Evolutionary conservation across 129 eudicot genomes (phyloP).

Genomic region (Gnaphalium uliginosum): DNA sequence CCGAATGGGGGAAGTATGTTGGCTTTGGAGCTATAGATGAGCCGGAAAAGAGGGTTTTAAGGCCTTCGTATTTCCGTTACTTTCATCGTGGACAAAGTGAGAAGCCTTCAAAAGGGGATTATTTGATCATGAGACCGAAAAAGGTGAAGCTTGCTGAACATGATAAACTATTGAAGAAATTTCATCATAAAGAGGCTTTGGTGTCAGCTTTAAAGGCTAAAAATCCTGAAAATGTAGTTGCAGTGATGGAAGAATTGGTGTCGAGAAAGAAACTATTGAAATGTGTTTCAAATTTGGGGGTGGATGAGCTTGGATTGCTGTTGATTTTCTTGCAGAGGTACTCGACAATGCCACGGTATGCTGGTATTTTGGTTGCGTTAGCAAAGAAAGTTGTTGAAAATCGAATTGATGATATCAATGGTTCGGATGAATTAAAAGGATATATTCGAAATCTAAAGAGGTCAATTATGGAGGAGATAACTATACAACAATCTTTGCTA

Average conservation of each 20-base stretch:
- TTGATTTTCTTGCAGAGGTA: conserved; percentile 71
- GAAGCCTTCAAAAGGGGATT: conserved; percentile 86
- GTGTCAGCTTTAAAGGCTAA: conserved; percentile 66
- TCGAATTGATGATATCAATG: conserved; percentile 61
- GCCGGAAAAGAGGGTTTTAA: conserved; percentile 50
- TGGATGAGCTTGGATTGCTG: conserved; percentile 73
- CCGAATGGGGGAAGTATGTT: conserved; percentile 36
- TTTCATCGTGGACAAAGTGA: conserved; percentile 71
- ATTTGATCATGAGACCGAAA: conserved; percentile 57
- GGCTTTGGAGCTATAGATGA: conserved; percentile 44
- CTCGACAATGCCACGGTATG: conserved; percentile 69
- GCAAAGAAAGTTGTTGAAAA: conserved; percentile 77
- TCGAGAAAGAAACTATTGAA: conserved; percentile 74
- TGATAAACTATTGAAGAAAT: conserved; percentile 76
- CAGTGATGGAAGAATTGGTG: conserved; percentile 94
- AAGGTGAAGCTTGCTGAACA: conserved; percentile 85
- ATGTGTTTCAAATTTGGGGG: conserved; percentile 68
- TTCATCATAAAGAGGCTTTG: conserved; percentile 88
- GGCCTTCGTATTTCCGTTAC: conserved; percentile 82
- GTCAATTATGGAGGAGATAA: conserved; percentile 70
- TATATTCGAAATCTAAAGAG: conserved; percentile 67
- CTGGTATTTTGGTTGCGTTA: conserved; percentile 53
- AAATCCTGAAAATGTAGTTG: conserved; percentile 70
- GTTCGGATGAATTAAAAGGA: conserved; percentile 55
- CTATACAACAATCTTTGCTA: conserved; percentile 69